Evolutionary conservation across 768 basidiomycete genomes (phyloP), one percentile per base, ranked within the genome.

Genomic region (Mycena haematopus): DNA sequence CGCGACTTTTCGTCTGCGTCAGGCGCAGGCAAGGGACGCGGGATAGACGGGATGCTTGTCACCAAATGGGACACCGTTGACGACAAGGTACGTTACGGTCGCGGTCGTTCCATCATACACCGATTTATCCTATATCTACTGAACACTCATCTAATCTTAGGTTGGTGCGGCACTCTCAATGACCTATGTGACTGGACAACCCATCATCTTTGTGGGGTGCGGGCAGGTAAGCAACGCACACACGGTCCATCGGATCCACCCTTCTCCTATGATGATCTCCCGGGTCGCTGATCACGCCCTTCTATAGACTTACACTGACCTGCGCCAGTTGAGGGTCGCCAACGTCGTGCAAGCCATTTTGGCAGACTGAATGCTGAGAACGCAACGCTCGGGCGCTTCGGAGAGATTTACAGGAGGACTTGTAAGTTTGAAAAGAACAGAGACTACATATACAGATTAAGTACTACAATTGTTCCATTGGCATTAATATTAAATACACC

Each of bases 51-150:
- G 25, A 99, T 97, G 91, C 81, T 99, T 46, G 87, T 99, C 61
- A 99, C 97, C 33, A 99, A 99, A 76, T 99, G 97, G 90, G 97
- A 99, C 71, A 99, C 96, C 1, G 97, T 99, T 22, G 94, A 95
- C 70, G 94, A 96, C 78, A 96, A 96, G 85, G 96, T 92, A 58
- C n/a, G n/a, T n/a, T n/a, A n/a, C 57, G 84, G 74, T 35, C 24
- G n/a, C 19, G 9, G 25, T 40, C 17, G 17, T 38, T 6, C 15
- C n/a, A 17, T 38, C 14, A 35, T 15, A 8, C 17, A 17, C 49
- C 27, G 10, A 36, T 9, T 29, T 11, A n/a, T 21, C 7, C 22
- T 33, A 27, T n/a, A 17, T 7, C 8, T 22, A 25, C 52, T 38
- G 19, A 52, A 13, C 21, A 2, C 17, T 17, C 8, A 11, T 19